Base-by-base conservation (phyloP, 306 rosid species). In the Cucumis sativus region DNA sequence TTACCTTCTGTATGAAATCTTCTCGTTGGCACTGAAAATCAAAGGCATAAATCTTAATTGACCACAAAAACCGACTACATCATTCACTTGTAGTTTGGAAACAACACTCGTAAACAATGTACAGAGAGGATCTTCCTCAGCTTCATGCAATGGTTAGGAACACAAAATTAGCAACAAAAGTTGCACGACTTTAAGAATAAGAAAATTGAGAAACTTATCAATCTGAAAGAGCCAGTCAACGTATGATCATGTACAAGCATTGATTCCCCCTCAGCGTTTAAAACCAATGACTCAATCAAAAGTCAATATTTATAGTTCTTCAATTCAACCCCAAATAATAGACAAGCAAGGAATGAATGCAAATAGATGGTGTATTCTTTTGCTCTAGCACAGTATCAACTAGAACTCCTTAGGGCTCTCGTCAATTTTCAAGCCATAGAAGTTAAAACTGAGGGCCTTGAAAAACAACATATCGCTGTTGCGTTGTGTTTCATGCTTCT, bases 1-100 rank as follows among this genome's bases (percentile, higher is more conserved):
- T 93, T 43, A 93, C 86, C 79, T 62, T 84, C 80, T 90, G 96
- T 66, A 93, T 83, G 79, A 82, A 93, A 81, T 92, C 97, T 88
- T 93, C 98, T 78, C 98, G 91, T 84, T 88, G 78, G 84, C 98
- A 93, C 98, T 93, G 85, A 58, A 87, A 84, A 79, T 66, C 76
- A 84, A 78, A 71, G 35, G 39, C 30, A 49, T n/a, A 30, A 28
- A 54, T 73, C 62, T 73, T 73, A 28, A 54, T 51, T 28, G 47
- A 47, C 77, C 11, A 52, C 30, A 73, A 52, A 49, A 72, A 73
- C 17, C 17, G 41, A 52, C 15, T 15, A 49, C 47, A 72, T 11
- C 6, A 17, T 17, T 51, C 13, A 33, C 61, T 73, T 73, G 63
- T 18, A 35, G 51, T 18, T 13, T 56, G 52, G 23, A 72, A 33